Percentiles rank a stretch among this genome's conserved stretches.
Evolutionary conservation across 208 protist species (phyloP).

Genomic region (Kentomonas sorsogonicus): DNA sequence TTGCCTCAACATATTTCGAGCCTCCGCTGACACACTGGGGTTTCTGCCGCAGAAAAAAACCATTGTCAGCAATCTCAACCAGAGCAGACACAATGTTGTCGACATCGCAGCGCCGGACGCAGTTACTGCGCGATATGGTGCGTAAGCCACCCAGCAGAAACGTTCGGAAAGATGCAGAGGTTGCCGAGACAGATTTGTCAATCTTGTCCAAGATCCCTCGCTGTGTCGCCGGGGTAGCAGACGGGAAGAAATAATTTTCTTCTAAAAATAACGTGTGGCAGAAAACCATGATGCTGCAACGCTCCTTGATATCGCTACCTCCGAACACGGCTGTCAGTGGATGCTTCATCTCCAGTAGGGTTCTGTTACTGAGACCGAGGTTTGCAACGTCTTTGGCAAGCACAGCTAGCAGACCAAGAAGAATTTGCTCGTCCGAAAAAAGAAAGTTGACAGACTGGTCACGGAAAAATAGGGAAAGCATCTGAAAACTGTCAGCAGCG

Average conservation of each 20-base stretch:
- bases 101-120: constrained; percentile 36
- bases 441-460: constrained; percentile 61
- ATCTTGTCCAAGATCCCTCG: constrained; percentile 49
- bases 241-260: constrained; percentile 44
- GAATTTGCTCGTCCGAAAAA: constrained; percentile 82
- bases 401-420: constrained; percentile 69
- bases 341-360: constrained; percentile 63
- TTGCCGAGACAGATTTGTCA: constrained; percentile 42
- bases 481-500: constrained; percentile 79
- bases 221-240: constrained; percentile 12
- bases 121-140: constrained; percentile 20
- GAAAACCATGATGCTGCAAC: constrained; percentile 46
- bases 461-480: constrained; percentile 74
- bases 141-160: constrained; percentile 37
- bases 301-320: constrained; percentile 43
- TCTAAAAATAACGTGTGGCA: constrained; percentile 39
- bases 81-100: constrained; percentile 44
- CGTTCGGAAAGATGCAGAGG: constrained; percentile 21
- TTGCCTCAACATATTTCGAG: no score
- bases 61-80: no score
- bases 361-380: constrained; percentile 68
- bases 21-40: no score
- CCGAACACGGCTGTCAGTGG: constrained; percentile 68
- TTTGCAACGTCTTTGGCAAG: constrained; percentile 75
- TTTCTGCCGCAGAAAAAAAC: no score